Conservation (phyloP, 192 early-diverging fungal species). For the Backusella psychrophila region DNA sequence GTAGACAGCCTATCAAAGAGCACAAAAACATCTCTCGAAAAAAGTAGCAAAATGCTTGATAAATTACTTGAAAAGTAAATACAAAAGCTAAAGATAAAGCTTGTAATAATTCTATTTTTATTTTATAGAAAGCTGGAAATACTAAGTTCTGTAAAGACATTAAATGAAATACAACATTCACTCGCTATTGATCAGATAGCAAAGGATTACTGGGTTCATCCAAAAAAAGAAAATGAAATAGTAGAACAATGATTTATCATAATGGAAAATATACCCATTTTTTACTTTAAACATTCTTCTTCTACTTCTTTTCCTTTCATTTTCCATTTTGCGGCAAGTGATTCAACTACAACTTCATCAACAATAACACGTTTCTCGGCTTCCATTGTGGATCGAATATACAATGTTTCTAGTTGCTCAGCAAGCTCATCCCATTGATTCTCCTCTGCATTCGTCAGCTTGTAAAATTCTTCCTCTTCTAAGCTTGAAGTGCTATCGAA, state of each 20-base stretch:
- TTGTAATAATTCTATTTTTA: not conserved
- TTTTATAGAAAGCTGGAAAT: not conserved
- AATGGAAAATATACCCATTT: not conserved
- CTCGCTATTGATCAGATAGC: not conserved
- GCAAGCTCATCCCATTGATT: not conserved
- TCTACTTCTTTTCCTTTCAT: not conserved
- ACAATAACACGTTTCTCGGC: not conserved
- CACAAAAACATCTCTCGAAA: constrained; percentile 1
- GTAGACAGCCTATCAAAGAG: not conserved
- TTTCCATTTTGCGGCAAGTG: not conserved
- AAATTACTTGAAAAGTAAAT: constrained; percentile 6
- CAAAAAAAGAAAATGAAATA: not conserved
- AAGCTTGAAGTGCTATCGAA: not conserved
- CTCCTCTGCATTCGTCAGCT: not conserved
- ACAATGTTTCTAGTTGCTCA: not conserved
- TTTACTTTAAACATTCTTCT: not conserved
- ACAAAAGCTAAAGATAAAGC: not conserved
- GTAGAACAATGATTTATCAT: not conserved
- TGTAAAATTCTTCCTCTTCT: not conserved
- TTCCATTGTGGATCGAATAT: constrained; percentile 1
- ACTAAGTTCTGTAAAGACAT: not conserved
- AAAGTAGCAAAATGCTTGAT: not conserved
- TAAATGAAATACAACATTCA: not conserved
- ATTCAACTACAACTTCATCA: not conserved
- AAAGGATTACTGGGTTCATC: not conserved